These are phyloP conservation scores for Coriolopsis trogii DNA, from an alignment of 1,284 basidiomycete species.

Conservation along the genomic window DNA sequence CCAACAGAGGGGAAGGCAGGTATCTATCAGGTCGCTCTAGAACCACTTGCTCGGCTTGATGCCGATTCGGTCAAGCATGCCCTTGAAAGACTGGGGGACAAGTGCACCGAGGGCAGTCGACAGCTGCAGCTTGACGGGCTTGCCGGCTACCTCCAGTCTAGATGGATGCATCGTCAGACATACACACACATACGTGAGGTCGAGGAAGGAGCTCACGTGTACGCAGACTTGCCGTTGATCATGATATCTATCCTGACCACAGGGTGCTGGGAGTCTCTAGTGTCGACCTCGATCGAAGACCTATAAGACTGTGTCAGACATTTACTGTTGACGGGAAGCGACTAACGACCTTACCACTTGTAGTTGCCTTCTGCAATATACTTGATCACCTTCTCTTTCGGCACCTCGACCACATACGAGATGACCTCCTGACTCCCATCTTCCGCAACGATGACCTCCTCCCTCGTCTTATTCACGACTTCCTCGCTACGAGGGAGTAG, in stretches of 20 bases:
- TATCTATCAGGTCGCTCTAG: too few relatives aligned
- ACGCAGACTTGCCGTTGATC: conserved; percentile 66
- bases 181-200: background rate
- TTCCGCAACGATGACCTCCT: conserved; percentile 25
- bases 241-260: conserved; percentile 59
- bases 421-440: conserved; percentile 22
- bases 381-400: conserved; percentile 66
- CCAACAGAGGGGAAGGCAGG: too few relatives aligned
- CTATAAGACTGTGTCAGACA: conserved; percentile 34
- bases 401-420: conserved; percentile 41
- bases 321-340: background rate
- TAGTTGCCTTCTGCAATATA: conserved; percentile 65
- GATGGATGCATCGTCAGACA: background rate
- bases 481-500: conserved; percentile 47
- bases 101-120: conserved; percentile 52
- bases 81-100: conserved; percentile 53
- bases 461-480: conserved; percentile 39
- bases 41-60: conserved; percentile 58
- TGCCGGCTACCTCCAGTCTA: conserved; percentile 52
- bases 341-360: conserved; percentile 53
- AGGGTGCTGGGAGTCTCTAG: conserved; percentile 57
- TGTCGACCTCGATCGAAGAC: conserved; percentile 78
- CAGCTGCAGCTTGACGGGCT: conserved; percentile 46
- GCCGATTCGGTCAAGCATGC: conserved; percentile 57
- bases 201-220: conserved; percentile 45